These are phyloP conservation scores for Russula vinacea DNA, from an alignment of 768 basidiomycete species.

Conservation along the genomic window DNA sequence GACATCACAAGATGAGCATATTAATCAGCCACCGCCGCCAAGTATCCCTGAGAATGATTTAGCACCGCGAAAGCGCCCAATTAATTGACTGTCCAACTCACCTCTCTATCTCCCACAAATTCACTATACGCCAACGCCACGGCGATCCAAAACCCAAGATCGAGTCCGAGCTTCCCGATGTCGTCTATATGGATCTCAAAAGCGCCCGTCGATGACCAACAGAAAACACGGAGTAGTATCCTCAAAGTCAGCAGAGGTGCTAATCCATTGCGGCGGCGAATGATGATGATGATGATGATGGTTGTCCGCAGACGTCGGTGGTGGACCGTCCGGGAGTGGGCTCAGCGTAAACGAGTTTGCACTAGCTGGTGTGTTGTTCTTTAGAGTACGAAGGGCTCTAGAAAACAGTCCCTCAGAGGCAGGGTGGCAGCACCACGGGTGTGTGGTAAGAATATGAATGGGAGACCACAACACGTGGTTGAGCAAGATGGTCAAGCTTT, in stretches of 20 bases:
- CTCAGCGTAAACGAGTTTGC: slow-evolving; percentile 29
- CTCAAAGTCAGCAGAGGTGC: slow-evolving; percentile 62
- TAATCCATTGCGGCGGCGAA: slow-evolving; percentile 32
- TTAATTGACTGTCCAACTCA: slow-evolving; percentile 36
- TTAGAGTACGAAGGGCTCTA: slow-evolving; percentile 33
- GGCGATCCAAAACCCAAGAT: slow-evolving; percentile 75
- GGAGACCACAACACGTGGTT: slow-evolving; percentile 27
- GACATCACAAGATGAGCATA: background rate
- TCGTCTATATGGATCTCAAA: slow-evolving; percentile 61
- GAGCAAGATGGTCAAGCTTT: slow-evolving; percentile 35
- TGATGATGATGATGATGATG: slow-evolving; percentile 1
- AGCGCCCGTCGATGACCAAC: slow-evolving; percentile 54
- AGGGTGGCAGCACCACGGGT: slow-evolving; percentile 30
- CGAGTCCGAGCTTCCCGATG: slow-evolving; percentile 60
- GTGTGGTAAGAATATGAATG: slow-evolving; percentile 39
- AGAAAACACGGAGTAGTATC: slow-evolving; percentile 65
- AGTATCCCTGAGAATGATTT: slow-evolving; percentile 34
- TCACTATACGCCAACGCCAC: slow-evolving; percentile 72
- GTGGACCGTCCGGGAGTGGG: slow-evolving; percentile 23
- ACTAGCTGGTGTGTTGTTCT: slow-evolving; percentile 21
- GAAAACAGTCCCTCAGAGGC: slow-evolving; percentile 32
- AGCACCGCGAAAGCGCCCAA: background rate
- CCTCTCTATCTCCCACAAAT: slow-evolving; percentile 75
- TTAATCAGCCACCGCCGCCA: slow-evolving; percentile 36
- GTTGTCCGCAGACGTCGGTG: background rate